Evolutionary conservation across 805 yeast species (phyloP).

Genomic region (Pichia rugopelliculosa): DNA sequence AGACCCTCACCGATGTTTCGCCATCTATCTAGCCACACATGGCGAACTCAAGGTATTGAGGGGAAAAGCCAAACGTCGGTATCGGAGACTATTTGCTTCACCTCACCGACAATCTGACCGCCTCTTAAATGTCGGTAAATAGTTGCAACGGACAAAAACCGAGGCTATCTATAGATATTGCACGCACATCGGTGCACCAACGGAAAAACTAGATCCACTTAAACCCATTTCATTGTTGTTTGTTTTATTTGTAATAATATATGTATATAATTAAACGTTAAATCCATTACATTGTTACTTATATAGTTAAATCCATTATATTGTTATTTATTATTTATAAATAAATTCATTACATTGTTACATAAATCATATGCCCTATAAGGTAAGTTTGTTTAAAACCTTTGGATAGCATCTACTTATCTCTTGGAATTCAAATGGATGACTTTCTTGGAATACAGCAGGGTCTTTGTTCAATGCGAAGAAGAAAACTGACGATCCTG

Average conservation of each 20-base stretch:
- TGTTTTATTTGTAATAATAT: too few species aligned
- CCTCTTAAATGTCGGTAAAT: not conserved
- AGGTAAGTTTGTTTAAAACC: slow-evolving; percentile 2
- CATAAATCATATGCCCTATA: too few species aligned
- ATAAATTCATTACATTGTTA: too few species aligned
- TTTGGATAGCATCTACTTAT: slow-evolving; percentile 23
- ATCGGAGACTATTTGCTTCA: not conserved
- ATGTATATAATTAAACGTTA: too few species aligned
- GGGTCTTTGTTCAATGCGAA: slow-evolving; percentile 83
- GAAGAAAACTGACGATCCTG: slow-evolving; percentile 78
- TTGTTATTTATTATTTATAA: too few species aligned
- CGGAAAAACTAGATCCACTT: too few species aligned
- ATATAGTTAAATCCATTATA: too few species aligned
- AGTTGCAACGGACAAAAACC: not conserved
- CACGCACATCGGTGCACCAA: not conserved
- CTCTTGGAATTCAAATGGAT: slow-evolving; percentile 44
- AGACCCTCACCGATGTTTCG: not conserved
- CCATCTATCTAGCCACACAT: not conserved
- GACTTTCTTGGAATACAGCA: slow-evolving; percentile 64
- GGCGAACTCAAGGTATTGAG: not conserved
- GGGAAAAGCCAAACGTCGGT: not conserved
- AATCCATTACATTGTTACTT: too few species aligned
- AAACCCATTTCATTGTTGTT: too few species aligned
- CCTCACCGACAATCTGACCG: not conserved
- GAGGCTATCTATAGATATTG: not conserved